Conservation (phyloP, 306 rosid genomes). For the Pueraria montana region DNA sequence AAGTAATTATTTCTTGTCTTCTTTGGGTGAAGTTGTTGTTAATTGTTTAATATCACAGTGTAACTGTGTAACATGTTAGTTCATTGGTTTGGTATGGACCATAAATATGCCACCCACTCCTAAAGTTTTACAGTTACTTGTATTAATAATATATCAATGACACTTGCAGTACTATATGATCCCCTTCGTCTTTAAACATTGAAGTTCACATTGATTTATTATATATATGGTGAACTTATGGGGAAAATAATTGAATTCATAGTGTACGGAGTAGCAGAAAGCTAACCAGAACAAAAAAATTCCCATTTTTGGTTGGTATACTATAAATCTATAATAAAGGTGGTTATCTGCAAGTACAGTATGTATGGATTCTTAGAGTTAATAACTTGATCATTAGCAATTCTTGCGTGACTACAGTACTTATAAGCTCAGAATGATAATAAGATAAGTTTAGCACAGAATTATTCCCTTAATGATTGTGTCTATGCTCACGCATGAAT, state of each 20-base stretch:
- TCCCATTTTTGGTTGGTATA: too few relatives aligned
- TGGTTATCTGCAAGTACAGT: not conserved
- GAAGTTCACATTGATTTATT: slow-evolving; percentile 19
- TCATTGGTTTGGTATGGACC: slow-evolving; percentile 40
- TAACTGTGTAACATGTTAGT: slow-evolving; percentile 4
- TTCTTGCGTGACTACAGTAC: not conserved
- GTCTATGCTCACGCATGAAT: not conserved
- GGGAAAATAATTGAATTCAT: not conserved
- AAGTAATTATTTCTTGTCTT: slow-evolving; percentile 2
- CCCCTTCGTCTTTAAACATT: not conserved
- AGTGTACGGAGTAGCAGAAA: not conserved
- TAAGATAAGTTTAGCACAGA: not conserved
- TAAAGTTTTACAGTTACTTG: slow-evolving; percentile 31
- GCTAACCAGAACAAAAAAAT: not conserved
- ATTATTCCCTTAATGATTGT: not conserved
- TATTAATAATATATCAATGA: slow-evolving; percentile 30
- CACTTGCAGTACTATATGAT: slow-evolving; percentile 2
- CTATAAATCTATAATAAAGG: not conserved
- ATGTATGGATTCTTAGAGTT: not conserved
- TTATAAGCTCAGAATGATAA: not conserved
- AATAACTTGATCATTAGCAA: not conserved
- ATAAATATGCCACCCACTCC: slow-evolving; percentile 51
- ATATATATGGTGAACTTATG: not conserved
- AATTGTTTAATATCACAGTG: slow-evolving; percentile 25
- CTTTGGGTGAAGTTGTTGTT: slow-evolving; percentile 37